Evolutionary conservation across 1,284 basidiomycete species (phyloP).

Genomic region (Waitea zeae): DNA sequence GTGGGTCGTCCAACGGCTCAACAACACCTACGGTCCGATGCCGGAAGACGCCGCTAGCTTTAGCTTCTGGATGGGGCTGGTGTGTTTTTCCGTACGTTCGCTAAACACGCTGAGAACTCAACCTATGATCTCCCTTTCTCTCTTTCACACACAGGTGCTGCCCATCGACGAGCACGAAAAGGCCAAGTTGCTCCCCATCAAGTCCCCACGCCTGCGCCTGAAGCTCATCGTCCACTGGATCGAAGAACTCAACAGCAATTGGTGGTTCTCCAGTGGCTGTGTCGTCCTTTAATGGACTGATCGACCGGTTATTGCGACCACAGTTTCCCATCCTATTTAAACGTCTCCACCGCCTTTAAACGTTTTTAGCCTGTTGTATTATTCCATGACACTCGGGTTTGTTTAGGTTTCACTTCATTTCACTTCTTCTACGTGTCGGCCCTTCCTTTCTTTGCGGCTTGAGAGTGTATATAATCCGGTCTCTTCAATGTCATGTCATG

Average conservation of each 20-base stretch:
- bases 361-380: no score
- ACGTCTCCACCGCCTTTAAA: no score
- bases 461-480: no score
- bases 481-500: no score
- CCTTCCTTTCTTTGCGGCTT: no score
- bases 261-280: slow-evolving; percentile 33
- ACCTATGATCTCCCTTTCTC: not conserved
- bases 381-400: no score
- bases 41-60: slow-evolving; percentile 52
- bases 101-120: no score
- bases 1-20: slow-evolving; percentile 79
- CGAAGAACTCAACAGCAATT: slow-evolving; percentile 55
- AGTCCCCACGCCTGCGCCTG: slow-evolving; percentile 61
- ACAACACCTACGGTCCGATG: slow-evolving; percentile 59
- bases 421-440: no score
- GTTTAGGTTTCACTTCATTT: no score
- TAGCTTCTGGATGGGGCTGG: slow-evolving; percentile 81
- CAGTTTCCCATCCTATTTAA: no score
- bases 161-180: slow-evolving; percentile 95
- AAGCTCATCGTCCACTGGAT: slow-evolving; percentile 88
- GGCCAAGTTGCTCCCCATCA: slow-evolving; percentile 82
- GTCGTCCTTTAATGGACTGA: slow-evolving; percentile 17
- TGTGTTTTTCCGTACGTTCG: slow-evolving; percentile 12
- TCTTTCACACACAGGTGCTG: slow-evolving; percentile 32
- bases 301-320: no score